phyloP scores from a whole-genome alignment of 176 grass and related monocot species.

The Metroxylon sagu region DNA sequence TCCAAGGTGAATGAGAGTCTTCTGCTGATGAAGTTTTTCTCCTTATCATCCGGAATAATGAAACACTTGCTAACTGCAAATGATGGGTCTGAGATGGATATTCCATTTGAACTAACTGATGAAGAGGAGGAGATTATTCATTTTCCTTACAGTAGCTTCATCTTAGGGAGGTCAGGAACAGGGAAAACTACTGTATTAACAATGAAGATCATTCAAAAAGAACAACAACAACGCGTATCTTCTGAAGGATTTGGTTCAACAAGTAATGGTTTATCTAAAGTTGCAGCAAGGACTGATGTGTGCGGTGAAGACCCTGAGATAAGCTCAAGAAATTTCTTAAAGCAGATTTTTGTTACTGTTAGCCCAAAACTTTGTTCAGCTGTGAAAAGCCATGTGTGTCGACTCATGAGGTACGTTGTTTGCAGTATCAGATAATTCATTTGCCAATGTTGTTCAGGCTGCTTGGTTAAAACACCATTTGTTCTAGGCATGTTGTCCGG shows the following conservation, averaged over 20 bases:
- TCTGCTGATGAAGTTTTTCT: slow-evolving; percentile 85
- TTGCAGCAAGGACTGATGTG: neutral
- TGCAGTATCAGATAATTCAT: neutral
- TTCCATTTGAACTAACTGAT: slow-evolving; percentile 82
- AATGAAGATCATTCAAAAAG: slow-evolving; percentile 63
- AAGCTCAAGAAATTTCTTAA: slow-evolving; percentile 24
- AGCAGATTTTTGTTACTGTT: slow-evolving; percentile 90
- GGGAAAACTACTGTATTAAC: slow-evolving; percentile 90
- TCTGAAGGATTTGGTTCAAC: slow-evolving; percentile 28
- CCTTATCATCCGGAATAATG: slow-evolving; percentile 56
- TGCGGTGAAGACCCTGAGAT: neutral
- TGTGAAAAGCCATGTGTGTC: slow-evolving; percentile 50
- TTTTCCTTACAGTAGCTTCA: slow-evolving; percentile 65
- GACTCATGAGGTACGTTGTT: slow-evolving; percentile 40
- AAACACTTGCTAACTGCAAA: slow-evolving; percentile 64
- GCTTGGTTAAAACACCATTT: too few relatives aligned
- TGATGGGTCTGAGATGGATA: slow-evolving; percentile 66
- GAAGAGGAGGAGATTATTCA: slow-evolving; percentile 60
- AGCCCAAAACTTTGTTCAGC: slow-evolving; percentile 81
- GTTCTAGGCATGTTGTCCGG: too few relatives aligned
- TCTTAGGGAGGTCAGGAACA: slow-evolving; percentile 86
- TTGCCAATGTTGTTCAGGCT: too few relatives aligned
- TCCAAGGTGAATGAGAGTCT: slow-evolving; percentile 87
- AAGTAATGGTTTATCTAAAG: slow-evolving; percentile 7
- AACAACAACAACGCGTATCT: slow-evolving; percentile 57